Conservation (phyloP, 2,329 filamentous ascomycete genomes). For the Penicillium hordei region DNA sequence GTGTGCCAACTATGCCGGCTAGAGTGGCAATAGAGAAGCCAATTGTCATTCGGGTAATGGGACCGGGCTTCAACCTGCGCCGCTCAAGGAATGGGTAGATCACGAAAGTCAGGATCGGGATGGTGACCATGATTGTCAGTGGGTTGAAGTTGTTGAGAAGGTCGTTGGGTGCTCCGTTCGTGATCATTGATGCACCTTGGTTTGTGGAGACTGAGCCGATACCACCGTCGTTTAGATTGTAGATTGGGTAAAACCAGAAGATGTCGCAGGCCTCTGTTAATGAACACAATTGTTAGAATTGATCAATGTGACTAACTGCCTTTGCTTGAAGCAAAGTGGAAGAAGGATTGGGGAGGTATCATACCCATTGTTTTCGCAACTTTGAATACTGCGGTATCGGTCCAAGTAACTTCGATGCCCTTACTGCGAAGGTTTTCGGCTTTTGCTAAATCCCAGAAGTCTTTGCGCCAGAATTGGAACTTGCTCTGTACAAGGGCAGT, state of each 20-base stretch:
- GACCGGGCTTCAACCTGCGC: background rate
- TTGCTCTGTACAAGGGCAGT: background rate
- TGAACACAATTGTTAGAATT: background rate
- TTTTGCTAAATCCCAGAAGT: constrained; percentile 37
- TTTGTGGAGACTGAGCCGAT: constrained; percentile 53
- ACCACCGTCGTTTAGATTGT: constrained; percentile 45
- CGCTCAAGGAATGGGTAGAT: constrained; percentile 43
- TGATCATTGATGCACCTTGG: constrained; percentile 51
- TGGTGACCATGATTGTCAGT: constrained; percentile 48
- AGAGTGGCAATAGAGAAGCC: background rate
- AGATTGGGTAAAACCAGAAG: constrained; percentile 42
- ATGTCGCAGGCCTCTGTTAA: constrained; percentile 33
- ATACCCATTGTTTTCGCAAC: constrained; percentile 33
- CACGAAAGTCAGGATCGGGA: constrained; percentile 51
- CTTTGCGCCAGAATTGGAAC: constrained; percentile 15
- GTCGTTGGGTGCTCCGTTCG: constrained; percentile 47
- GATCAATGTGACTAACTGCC: background rate
- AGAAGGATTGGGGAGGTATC: background rate
- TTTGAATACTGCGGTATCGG: constrained; percentile 25
- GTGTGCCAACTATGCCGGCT: background rate
- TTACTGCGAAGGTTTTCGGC: constrained; percentile 30
- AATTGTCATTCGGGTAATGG: background rate
- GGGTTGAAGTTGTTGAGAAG: constrained; percentile 49
- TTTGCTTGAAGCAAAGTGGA: background rate
- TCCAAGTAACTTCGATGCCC: constrained; percentile 35